phyloP scores from a whole-genome alignment of 148 eudicot genomes.

The Pharnaceum exiguum region DNA sequence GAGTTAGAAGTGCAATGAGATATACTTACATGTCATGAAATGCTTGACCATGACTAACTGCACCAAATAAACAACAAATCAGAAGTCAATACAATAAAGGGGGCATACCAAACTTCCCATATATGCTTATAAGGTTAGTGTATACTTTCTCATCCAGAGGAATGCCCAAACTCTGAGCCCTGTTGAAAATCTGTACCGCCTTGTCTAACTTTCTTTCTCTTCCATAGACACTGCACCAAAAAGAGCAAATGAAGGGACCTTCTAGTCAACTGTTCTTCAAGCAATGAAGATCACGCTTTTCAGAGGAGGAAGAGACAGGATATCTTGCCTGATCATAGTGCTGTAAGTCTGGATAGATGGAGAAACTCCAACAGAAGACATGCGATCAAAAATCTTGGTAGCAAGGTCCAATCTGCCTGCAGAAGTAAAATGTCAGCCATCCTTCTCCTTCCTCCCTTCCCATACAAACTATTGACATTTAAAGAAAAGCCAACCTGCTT shows the following conservation, averaged over 20 bases:
- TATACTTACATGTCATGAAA: neutral
- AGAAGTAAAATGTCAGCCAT: constrained; percentile 15
- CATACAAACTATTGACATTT: neutral
- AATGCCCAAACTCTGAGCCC: constrained; percentile 48
- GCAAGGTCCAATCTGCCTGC: constrained; percentile 75
- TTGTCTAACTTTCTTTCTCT: constrained; percentile 58
- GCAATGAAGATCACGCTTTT: neutral
- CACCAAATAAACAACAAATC: no score
- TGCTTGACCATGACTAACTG: no score
- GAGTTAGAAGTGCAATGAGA: neutral
- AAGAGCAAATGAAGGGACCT: constrained; percentile 5
- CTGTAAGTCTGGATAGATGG: constrained; percentile 83
- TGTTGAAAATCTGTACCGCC: constrained; percentile 64
- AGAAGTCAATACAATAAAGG: no score
- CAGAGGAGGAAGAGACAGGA: neutral
- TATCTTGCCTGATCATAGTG: constrained; percentile 78
- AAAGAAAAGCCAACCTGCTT: constrained; percentile 58
- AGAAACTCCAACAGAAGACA: constrained; percentile 52
- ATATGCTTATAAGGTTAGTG: constrained; percentile 65
- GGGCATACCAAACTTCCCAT: constrained; percentile 73
- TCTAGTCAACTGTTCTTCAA: constrained; percentile 4
- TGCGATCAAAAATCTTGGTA: constrained; percentile 56
- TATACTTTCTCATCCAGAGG: constrained; percentile 81
- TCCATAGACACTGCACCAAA: constrained; percentile 72
- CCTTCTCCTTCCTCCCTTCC: neutral